Base-by-base conservation (phyloP, 1,284 basidiomycete species). In the Porogramme epimiltina region DNA sequence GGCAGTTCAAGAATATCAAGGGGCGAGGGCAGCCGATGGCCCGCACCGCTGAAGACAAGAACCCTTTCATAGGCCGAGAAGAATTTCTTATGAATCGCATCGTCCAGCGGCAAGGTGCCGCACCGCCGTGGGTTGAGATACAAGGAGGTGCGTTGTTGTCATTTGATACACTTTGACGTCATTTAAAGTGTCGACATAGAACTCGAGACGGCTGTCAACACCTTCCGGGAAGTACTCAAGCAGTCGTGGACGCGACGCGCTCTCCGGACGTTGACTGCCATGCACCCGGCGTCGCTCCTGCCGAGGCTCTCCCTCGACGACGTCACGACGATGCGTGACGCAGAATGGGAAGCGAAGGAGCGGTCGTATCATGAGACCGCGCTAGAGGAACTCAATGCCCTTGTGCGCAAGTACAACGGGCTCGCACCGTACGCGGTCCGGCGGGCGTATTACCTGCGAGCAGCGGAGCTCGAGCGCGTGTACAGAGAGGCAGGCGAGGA, bases 41-140 rank as follows among this genome's bases (percentile, higher is more conserved):
- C 1, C 70, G 73, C 2, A 76, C 82, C 40, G 73, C 71, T 2
- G 87, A 91, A 47, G 89, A 92, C 64, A 73, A 74, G 24, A 95
- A 95, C 64, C 93, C 92, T 0, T 93, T 91, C 65, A 84, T 93
- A 51, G 79, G 76, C 22, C 75, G 85, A n/a, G 85, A 85, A 63
- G 86, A 93, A 66, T 91, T 88, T 59, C 73, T 95, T 45, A 88
- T 95, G 88, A 95, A 95, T 64, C 82, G 93, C 13, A 93, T 95
- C 52, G 81, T 96, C 18, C 88, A 93, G 62, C 75, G 85, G 34
- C 91, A 94, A 62, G 91, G 90, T 15, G 91, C 89, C 2, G 82
- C 86, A 0, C 94, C 93, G n/a, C 89, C 92, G 2, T 96, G 92
- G 92, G 87, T 96, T 3, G 93, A 95, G 68, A 64, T 94, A 28